phyloP scores from a whole-genome alignment of 108 stramenopile genomes.

The Nitzschia sp. region DNA sequence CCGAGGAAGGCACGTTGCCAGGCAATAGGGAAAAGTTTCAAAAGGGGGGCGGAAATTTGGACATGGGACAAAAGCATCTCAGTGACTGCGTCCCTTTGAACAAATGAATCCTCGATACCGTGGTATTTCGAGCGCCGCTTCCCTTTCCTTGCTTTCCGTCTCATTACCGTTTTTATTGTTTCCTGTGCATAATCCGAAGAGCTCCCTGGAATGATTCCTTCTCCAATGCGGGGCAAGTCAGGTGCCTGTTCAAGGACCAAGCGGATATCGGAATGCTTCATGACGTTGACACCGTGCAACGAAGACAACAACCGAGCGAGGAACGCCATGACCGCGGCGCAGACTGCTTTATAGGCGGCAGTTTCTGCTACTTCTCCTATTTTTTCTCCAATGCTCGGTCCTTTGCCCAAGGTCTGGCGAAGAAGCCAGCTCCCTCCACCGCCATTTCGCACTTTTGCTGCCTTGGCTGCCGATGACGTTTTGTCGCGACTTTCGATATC shows the following conservation, averaged over 20 bases:
- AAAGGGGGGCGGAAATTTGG: slow-evolving; percentile 85
- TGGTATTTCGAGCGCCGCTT: slow-evolving; percentile 40
- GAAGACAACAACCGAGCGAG: slow-evolving; percentile 71
- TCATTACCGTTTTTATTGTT: slow-evolving; percentile 68
- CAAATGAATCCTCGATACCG: slow-evolving; percentile 52
- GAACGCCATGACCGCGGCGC: slow-evolving; percentile 67
- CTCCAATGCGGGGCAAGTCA: slow-evolving; percentile 71
- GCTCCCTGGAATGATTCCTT: slow-evolving; percentile 40
- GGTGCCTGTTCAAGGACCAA: slow-evolving; percentile 71
- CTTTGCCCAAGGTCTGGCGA: slow-evolving; percentile 70
- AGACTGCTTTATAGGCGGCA: slow-evolving; percentile 82
- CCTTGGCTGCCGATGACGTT: slow-evolving; percentile 9
- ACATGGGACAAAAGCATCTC: slow-evolving; percentile 86
- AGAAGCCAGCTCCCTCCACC: slow-evolving; percentile 86
- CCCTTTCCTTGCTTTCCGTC: slow-evolving; percentile 49
- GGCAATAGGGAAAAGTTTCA: slow-evolving; percentile 83
- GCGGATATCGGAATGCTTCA: slow-evolving; percentile 85
- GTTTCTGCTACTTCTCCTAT: slow-evolving; percentile 84
- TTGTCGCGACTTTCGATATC: slow-evolving; percentile 26
- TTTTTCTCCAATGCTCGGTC: slow-evolving; percentile 81
- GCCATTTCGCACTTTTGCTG: slow-evolving; percentile 31
- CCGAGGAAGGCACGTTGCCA: slow-evolving; percentile 89
- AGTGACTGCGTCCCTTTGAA: slow-evolving; percentile 84
- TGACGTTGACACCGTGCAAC: slow-evolving; percentile 84
- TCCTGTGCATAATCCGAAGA: slow-evolving; percentile 55